These are phyloP conservation scores for Astrocystis sublimbata DNA, from an alignment of 495 filamentous ascomycete genomes.

Conservation along the genomic window DNA sequence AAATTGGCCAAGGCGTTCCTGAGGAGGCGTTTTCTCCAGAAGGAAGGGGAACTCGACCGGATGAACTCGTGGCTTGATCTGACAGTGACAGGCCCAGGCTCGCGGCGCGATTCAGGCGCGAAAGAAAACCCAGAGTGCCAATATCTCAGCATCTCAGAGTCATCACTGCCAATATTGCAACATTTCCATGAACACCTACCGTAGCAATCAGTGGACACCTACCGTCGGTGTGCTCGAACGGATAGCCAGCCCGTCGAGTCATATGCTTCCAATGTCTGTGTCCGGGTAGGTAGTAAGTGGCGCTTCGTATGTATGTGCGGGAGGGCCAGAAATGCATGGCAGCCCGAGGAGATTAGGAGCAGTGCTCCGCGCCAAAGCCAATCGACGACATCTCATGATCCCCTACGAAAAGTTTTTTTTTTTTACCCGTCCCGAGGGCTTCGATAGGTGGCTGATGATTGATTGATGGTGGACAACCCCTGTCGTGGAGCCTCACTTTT, in stretches of 20 bases:
- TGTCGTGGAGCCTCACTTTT: conserved; percentile 7
- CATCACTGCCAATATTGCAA: neutral
- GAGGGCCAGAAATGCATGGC: too few species aligned
- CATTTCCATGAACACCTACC: neutral
- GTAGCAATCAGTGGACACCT: too few species aligned
- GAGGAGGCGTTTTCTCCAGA: too few species aligned
- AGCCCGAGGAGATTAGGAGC: neutral
- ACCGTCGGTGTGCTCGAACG: too few species aligned
- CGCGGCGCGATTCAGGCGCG: too few species aligned
- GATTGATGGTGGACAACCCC: neutral
- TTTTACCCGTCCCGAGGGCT: too few species aligned
- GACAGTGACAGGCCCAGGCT: neutral
- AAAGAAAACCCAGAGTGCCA: too few species aligned
- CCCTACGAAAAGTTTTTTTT: conserved; percentile 9
- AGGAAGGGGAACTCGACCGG: neutral
- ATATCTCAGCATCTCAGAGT: too few species aligned
- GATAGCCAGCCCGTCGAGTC: too few species aligned
- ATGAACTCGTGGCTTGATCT: neutral
- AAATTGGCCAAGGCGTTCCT: conserved; percentile 7
- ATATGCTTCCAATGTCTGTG: too few species aligned
- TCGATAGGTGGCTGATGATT: neutral
- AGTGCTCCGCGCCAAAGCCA: neutral
- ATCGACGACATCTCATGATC: neutral
- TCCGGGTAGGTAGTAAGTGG: too few species aligned
- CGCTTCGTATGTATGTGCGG: too few species aligned